Conservation (phyloP, 768 basidiomycete genomes). For the Dictyophora rubrovolvata region DNA sequence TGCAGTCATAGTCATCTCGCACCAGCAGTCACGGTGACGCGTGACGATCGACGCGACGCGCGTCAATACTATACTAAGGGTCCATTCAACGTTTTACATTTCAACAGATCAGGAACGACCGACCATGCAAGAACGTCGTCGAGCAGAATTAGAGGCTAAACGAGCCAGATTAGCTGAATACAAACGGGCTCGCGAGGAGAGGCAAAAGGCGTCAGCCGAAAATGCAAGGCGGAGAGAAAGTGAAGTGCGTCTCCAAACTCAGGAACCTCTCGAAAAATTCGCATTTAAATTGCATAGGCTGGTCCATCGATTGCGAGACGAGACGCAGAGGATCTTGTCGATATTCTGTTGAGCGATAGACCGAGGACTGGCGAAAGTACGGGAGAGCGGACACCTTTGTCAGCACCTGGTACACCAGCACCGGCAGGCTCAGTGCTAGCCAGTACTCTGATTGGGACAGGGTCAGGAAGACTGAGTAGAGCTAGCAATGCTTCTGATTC, state of each 20-base stretch:
- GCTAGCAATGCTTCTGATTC: slow-evolving; percentile 13
- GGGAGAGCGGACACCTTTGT: slow-evolving; percentile 58
- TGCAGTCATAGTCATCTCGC: slow-evolving; percentile 7
- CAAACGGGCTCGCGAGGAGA: slow-evolving; percentile 61
- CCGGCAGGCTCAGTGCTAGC: slow-evolving; percentile 23
- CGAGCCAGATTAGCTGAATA: slow-evolving; percentile 79
- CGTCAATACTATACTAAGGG: neutral
- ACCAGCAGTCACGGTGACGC: slow-evolving; percentile 29
- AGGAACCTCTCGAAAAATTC: neutral
- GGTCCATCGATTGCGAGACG: slow-evolving; percentile 34
- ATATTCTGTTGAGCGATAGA: slow-evolving; percentile 40
- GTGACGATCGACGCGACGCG: slow-evolving; percentile 31
- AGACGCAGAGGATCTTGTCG: slow-evolving; percentile 67
- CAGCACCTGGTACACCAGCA: slow-evolving; percentile 62
- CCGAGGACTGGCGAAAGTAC: slow-evolving; percentile 24
- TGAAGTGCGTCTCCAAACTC: slow-evolving; percentile 12
- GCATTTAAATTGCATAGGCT: slow-evolving; percentile 17
- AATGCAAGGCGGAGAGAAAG: slow-evolving; percentile 13
- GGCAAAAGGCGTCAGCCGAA: slow-evolving; percentile 15
- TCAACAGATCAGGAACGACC: neutral
- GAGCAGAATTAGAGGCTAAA: slow-evolving; percentile 89
- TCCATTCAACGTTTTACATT: too few relatives aligned
- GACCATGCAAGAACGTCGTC: slow-evolving; percentile 52
- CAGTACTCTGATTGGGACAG: slow-evolving; percentile 25
- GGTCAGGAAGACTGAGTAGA: slow-evolving; percentile 11